Evolutionary conservation across 192 early-diverging fungal species (phyloP).

Genomic region (Phlyctochytrium arcticum): DNA sequence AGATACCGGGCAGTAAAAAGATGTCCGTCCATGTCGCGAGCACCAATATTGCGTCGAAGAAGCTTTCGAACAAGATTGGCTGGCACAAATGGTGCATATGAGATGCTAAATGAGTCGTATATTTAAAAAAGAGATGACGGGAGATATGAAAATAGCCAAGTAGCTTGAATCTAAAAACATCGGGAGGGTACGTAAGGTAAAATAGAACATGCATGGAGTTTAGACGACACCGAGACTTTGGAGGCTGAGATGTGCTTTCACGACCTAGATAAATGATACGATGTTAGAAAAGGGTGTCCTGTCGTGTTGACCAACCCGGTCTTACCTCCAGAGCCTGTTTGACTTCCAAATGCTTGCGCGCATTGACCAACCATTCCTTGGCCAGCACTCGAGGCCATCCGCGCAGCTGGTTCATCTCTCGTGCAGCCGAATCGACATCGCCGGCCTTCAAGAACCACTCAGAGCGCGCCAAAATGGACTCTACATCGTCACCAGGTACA

Average conservation of each 20-base stretch:
- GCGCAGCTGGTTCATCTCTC: constrained; percentile 88
- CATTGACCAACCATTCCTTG: constrained; percentile 80
- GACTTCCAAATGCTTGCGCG: constrained; percentile 79
- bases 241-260: constrained; percentile 22
- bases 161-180: too few relatives aligned
- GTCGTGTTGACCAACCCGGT: not conserved
- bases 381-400: constrained; percentile 88
- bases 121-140: too few relatives aligned
- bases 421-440: constrained; percentile 79
- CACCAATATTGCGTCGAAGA: too few relatives aligned
- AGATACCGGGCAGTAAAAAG: too few relatives aligned
- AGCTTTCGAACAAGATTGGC: too few relatives aligned
- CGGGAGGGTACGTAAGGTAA: too few relatives aligned
- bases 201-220: too few relatives aligned
- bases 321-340: constrained; percentile 81
- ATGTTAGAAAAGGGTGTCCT: constrained; percentile 1
- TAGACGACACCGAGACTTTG: constrained; percentile 19
- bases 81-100: too few relatives aligned
- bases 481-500: constrained; percentile 80
- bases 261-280: constrained; percentile 9
- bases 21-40: too few relatives aligned
- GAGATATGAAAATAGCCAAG: too few relatives aligned
- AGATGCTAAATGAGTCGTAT: too few relatives aligned
- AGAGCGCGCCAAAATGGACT: constrained; percentile 75
- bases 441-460: constrained; percentile 68